Percentiles rank a stretch among this genome's conserved stretches.
Conservation (phyloP, 192 early-diverging fungal genomes). For the Coemansia umbellata region DNA sequence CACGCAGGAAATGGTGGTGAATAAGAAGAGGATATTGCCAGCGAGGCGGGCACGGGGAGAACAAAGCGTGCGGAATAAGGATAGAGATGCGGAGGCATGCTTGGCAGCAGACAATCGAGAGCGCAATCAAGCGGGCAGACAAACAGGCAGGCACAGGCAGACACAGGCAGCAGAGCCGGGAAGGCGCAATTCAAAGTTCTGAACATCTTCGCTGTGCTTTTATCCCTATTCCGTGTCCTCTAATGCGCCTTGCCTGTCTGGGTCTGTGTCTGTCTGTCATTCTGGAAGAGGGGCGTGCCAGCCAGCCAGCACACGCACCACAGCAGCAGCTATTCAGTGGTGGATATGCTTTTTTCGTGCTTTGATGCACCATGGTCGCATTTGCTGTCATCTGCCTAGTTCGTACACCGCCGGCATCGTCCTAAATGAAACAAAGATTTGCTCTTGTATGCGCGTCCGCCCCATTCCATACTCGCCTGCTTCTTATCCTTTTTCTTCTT, state of each 20-base stretch:
- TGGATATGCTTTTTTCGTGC: neutral
- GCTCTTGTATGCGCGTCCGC: neutral
- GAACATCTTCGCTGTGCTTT: conserved; percentile 36
- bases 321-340: no score
- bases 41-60: conserved; percentile 2
- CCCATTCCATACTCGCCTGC: neutral
- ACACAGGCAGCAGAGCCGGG: conserved; percentile 1
- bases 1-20: neutral
- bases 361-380: conserved; percentile 1
- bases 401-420: conserved; percentile 10
- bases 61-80: neutral
- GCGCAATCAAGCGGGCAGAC: neutral
- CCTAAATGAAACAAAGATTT: conserved; percentile 1
- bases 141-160: neutral
- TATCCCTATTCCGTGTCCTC: no score
- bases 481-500: neutral
- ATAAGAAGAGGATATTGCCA: no score
- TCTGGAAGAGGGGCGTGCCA: neutral
- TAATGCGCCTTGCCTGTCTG: no score
- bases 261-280: neutral
- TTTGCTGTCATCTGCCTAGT: conserved; percentile 10
- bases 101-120: conserved; percentile 1
- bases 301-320: conserved; percentile 4
- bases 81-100: neutral
- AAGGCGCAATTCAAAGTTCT: conserved; percentile 43